Conservation (phyloP, 306 rosid species). For the Abrus pulchellus region DNA sequence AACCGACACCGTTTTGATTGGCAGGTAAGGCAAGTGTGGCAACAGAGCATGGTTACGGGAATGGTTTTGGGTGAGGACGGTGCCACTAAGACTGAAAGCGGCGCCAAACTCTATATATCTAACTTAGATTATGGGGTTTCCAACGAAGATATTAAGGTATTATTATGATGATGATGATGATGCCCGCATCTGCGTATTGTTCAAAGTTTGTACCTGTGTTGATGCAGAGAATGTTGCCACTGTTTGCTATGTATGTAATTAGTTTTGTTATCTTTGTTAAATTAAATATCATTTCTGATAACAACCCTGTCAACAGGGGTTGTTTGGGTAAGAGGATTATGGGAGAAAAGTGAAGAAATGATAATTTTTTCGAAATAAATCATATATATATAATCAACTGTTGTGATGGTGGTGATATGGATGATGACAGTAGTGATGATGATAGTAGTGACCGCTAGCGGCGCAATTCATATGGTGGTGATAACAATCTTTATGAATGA, state of each 20-base stretch:
- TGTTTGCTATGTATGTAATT: background rate
- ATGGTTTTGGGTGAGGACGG: background rate
- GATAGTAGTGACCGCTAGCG: too few species aligned
- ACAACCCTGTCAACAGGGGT: background rate
- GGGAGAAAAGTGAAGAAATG: too few species aligned
- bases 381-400: too few species aligned
- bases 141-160: constrained; percentile 46
- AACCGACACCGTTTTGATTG: background rate
- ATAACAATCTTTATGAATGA: too few species aligned
- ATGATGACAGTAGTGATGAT: too few species aligned
- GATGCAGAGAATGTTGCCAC: background rate
- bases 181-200: background rate
- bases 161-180: background rate
- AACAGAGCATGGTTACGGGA: background rate
- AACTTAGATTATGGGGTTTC: constrained; percentile 49
- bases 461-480: too few species aligned
- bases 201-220: background rate
- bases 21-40: constrained; percentile 36
- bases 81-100: background rate
- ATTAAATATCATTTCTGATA: background rate
- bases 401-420: too few species aligned
- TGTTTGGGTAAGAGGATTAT: too few species aligned
- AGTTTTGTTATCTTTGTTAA: background rate
- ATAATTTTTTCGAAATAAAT: too few species aligned
- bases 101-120: constrained; percentile 48